Evolutionary conservation across 2,329 filamentous ascomycete species (phyloP).

Genomic region (Teratosphaeria viscida): DNA sequence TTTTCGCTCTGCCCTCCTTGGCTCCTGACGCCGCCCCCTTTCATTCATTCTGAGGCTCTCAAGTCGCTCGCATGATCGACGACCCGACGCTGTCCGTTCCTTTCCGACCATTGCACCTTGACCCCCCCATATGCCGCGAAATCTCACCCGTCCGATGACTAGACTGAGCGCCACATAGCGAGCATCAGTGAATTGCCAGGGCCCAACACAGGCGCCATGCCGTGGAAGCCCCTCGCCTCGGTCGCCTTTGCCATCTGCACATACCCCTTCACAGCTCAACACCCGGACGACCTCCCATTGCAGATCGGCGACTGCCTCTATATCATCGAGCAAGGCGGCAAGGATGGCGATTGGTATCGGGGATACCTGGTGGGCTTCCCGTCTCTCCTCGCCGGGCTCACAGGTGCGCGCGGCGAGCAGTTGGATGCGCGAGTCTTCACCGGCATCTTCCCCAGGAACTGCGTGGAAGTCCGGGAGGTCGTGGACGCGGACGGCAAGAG

Average conservation of each 20-base stretch:
- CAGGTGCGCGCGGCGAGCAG: constrained; percentile 81
- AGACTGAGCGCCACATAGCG: neutral
- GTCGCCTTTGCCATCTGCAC: constrained; percentile 97
- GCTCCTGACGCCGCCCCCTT: neutral
- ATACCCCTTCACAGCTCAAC: constrained; percentile 81
- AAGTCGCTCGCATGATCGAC: neutral
- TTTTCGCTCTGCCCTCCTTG: neutral
- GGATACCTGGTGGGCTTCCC: constrained; percentile 93
- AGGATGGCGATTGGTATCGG: constrained; percentile 79
- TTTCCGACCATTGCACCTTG: neutral
- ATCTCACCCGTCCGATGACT: neutral
- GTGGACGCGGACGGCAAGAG: constrained; percentile 49
- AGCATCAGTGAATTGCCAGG: neutral
- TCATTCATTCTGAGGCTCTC: neutral
- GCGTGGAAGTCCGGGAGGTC: constrained; percentile 88
- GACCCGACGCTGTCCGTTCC: neutral
- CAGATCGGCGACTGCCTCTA: constrained; percentile 98
- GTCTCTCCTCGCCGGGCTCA: constrained; percentile 82
- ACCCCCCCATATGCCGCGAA: neutral
- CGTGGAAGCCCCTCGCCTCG: constrained; percentile 91
- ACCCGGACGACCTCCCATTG: constrained; percentile 82
- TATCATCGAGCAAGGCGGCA: constrained; percentile 89
- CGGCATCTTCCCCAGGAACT: constrained; percentile 92
- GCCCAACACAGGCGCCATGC: constrained; percentile 46
- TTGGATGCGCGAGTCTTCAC: constrained; percentile 94